Base-by-base conservation (phyloP, 441 rosid genomes). In the Adansonia gregorii region DNA sequence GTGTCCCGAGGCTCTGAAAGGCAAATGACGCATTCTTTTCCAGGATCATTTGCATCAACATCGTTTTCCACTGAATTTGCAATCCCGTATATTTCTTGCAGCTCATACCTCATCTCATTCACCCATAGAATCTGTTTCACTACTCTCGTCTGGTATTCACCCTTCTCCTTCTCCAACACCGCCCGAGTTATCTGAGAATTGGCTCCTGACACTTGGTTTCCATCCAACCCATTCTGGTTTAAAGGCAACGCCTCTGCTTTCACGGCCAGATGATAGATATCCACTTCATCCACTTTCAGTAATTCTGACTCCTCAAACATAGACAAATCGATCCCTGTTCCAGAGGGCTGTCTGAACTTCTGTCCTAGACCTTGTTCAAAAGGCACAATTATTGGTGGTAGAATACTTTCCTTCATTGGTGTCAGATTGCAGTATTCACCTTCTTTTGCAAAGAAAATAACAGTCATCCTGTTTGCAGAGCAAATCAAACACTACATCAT, bases 11-110 rank as follows among this genome's bases (percentile, higher is more conserved):
- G 97, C 81, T 95, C 99, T n/a, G 99, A 92, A 72, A 95, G 82
- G 88, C 99, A 95, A 76, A 94, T 95, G 68, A 92, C 97, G 0
- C 99, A 95, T 85, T 95, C 99, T 79, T 95, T 95, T 20, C 98
- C 97, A 0, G 92, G 89, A 60, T 95, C 98, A 84, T 88, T 94
- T 55, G 93, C 93, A 79, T 93, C 97, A 1, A 84, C 87, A 63
- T 88, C 92, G 0, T 89, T 91, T 10, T 93, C 97, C 55, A 90
- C 93, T 0, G 94, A 87, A 78, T 92, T 91, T 71, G 94, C 99
- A 49, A 95, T 95, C 66, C 97, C 99, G 72, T 92, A 95, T 73
- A 95, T 95, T 88, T 92, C 99, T 77, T 95, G 99, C 84, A 95
- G 81, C 88, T 90, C 98, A 76, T 92, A 92, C 80, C 97, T 90